Evolutionary conservation across 2,329 filamentous ascomycete genomes (phyloP).

Genomic region (Xylariomycetidae sp.): DNA sequence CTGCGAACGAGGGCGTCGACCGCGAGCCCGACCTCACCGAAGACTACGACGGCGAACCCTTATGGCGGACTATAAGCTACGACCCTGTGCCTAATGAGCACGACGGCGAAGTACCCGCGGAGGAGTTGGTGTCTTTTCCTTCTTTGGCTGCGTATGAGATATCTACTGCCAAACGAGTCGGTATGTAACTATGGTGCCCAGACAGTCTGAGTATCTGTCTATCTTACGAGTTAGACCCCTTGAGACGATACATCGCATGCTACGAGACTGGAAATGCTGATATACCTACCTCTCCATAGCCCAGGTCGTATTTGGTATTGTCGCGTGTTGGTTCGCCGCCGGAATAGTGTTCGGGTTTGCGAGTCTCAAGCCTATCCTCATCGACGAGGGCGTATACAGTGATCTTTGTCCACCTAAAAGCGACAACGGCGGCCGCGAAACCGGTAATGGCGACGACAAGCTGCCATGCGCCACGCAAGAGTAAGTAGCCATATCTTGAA

Average conservation of each 20-base stretch:
- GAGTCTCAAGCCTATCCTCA: slow-evolving; percentile 58
- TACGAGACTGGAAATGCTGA: background rate
- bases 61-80: slow-evolving; percentile 26
- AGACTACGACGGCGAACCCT: slow-evolving; percentile 14
- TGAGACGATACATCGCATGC: no score
- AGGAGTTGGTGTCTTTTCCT: slow-evolving; percentile 21
- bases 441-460: slow-evolving; percentile 19
- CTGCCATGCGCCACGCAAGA: slow-evolving; percentile 49
- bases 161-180: slow-evolving; percentile 19
- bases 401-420: slow-evolving; percentile 42
- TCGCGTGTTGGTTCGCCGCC: slow-evolving; percentile 63
- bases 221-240: no score
- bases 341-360: slow-evolving; percentile 63
- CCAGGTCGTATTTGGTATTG: slow-evolving; percentile 57
- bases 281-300: slow-evolving; percentile 30
- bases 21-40: slow-evolving; percentile 22
- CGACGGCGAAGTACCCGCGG: no score
- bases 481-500: no score
- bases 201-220: no score
- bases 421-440: slow-evolving; percentile 36
- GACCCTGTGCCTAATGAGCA: no score
- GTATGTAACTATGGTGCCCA: slow-evolving; percentile 22
- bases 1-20: slow-evolving; percentile 36
- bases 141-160: slow-evolving; percentile 28
- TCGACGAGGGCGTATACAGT: slow-evolving; percentile 53